A percentile compares a stretch with the other conserved stretches of the same genome.
Conservation (phyloP, 2,329 filamentous ascomycete genomes). For the Mycosphaerelloides madeirae region DNA sequence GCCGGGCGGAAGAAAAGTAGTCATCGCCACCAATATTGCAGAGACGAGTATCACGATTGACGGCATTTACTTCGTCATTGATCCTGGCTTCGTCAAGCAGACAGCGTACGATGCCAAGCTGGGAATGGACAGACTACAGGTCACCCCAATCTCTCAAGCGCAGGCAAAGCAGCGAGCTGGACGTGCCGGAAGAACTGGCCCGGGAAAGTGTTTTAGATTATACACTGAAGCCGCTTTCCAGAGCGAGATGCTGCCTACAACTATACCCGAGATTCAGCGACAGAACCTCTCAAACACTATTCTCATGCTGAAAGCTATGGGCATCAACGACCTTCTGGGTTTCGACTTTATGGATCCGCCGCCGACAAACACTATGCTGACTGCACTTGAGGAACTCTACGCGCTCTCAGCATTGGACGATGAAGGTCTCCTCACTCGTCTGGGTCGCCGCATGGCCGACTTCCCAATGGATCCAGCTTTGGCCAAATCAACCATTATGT, state of each 20-base stretch:
- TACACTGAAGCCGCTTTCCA: constrained; percentile 96
- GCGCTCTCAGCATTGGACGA: constrained; percentile 88
- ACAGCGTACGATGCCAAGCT: constrained; percentile 96
- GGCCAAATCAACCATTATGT: constrained; percentile 83
- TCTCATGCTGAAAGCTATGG: constrained; percentile 97
- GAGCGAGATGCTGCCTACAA: constrained; percentile 93
- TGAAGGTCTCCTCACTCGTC: constrained; percentile 84
- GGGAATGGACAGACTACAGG: constrained; percentile 93
- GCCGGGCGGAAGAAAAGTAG: constrained; percentile 79
- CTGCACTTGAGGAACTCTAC: constrained; percentile 90
- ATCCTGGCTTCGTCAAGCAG: constrained; percentile 96
- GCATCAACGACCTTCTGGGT: constrained; percentile 93
- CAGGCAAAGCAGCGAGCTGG: constrained; percentile 93
- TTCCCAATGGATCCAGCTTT: constrained; percentile 96
- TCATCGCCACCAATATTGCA: constrained; percentile 97
- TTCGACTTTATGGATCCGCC: constrained; percentile 99
- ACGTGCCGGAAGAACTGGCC: constrained; percentile 87
- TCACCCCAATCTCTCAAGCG: constrained; percentile 94
- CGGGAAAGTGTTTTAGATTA: constrained; percentile 90
- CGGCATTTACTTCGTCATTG: constrained; percentile 94
- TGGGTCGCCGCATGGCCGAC: constrained; percentile 95
- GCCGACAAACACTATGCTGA: constrained; percentile 95
- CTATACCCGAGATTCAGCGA: constrained; percentile 92
- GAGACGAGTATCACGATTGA: constrained; percentile 98
- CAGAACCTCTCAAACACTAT: constrained; percentile 92